These are phyloP conservation scores for Candida morakotiae DNA, from an alignment of 805 yeast species.

Conservation along the genomic window DNA sequence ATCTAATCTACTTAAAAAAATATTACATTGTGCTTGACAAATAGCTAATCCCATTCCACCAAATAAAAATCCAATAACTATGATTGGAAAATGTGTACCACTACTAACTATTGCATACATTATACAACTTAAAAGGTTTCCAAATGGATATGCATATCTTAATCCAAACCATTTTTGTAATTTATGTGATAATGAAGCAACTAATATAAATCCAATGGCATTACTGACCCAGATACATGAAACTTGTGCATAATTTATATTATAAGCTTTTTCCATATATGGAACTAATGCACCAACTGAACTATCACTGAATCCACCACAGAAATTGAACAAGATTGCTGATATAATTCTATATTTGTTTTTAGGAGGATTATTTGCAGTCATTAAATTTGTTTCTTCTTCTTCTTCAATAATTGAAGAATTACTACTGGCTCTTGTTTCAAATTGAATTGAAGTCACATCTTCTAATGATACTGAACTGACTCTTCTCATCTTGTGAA, in stretches of 20 bases:
- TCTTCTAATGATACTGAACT: neutral
- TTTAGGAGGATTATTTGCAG: constrained; percentile 38
- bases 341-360: constrained; percentile 41
- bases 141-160: constrained; percentile 35
- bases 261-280: constrained; percentile 45
- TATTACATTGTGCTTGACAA: constrained; percentile 47
- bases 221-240: constrained; percentile 56
- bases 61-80: constrained; percentile 47
- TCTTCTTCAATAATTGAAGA: neutral
- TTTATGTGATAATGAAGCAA: constrained; percentile 47
- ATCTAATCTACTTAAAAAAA: constrained; percentile 46
- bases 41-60: constrained; percentile 58
- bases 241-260: constrained; percentile 48
- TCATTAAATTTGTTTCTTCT: constrained; percentile 16
- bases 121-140: constrained; percentile 28
- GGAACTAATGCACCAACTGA: constrained; percentile 62
- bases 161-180: constrained; percentile 40
- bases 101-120: constrained; percentile 45
- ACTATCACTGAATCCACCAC: constrained; percentile 49
- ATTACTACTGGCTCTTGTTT: neutral
- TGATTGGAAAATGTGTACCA: constrained; percentile 47
- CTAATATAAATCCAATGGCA: constrained; percentile 50
- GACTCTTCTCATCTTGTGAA: constrained; percentile 1
- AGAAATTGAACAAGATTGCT: constrained; percentile 36
- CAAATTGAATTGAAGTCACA: neutral